Conservation (phyloP, 1,284 basidiomycete species). For the Boletus chippewaensis region DNA sequence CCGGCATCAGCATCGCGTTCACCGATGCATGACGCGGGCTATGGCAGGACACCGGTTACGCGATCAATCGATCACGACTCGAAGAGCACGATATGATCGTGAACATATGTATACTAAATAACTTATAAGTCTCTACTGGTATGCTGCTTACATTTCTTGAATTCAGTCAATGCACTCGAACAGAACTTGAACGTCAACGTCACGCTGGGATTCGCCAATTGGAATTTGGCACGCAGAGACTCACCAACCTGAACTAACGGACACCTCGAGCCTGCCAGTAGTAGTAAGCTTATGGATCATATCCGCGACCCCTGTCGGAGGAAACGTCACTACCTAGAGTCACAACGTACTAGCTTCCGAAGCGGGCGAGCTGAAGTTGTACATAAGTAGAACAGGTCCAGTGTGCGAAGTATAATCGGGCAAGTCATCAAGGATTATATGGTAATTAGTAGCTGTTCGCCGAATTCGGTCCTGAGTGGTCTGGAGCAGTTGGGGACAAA, state of each 20-base stretch:
- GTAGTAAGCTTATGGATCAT: background rate
- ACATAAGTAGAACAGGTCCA: background rate
- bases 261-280: too few species aligned
- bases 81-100: too few species aligned
- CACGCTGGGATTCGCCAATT: background rate
- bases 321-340: background rate
- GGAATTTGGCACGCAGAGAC: conserved; percentile 1
- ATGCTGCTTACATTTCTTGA: too few species aligned
- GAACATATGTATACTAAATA: too few species aligned
- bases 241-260: background rate
- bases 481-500: too few species aligned
- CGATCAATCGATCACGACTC: too few species aligned
- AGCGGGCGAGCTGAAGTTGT: background rate
- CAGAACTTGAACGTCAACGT: background rate
- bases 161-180: background rate
- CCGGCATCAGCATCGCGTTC: too few species aligned
- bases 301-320: background rate
- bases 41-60: too few species aligned
- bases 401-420: background rate
- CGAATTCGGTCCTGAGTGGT: too few species aligned
- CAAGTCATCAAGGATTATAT: background rate
- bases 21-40: too few species aligned
- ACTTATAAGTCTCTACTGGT: too few species aligned
- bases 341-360: background rate
- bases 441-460: too few species aligned